These are phyloP conservation scores for Chytriomyces confervae DNA, from an alignment of 192 early-diverging fungal genomes.

Conservation along the genomic window DNA sequence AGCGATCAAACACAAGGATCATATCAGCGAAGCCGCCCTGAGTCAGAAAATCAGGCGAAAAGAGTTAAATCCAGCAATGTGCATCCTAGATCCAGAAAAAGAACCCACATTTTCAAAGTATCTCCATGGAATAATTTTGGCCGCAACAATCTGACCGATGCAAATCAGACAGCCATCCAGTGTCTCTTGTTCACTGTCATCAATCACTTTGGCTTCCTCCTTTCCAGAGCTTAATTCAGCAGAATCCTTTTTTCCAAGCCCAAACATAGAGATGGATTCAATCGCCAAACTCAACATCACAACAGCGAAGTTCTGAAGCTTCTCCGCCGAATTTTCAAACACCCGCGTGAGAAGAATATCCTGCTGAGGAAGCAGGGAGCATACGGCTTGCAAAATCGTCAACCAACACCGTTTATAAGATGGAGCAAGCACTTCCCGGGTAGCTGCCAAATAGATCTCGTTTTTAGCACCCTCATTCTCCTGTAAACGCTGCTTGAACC, in stretches of 20 bases:
- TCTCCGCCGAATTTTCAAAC: constrained; percentile 15
- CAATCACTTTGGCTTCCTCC: background rate
- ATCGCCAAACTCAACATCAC: constrained; percentile 61
- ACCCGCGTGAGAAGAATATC: constrained; percentile 23
- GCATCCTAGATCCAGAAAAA: background rate
- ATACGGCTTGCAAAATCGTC: constrained; percentile 47
- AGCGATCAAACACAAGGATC: constrained; percentile 71
- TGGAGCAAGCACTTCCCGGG: constrained; percentile 70
- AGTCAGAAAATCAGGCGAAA: constrained; percentile 34
- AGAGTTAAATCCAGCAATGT: background rate
- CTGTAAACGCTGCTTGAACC: constrained; percentile 17
- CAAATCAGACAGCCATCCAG: constrained; percentile 56
- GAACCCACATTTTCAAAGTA: constrained; percentile 11
- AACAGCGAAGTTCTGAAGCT: constrained; percentile 29
- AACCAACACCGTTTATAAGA: constrained; percentile 49
- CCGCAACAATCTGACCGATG: constrained; percentile 56
- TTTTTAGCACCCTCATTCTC: constrained; percentile 7
- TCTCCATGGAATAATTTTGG: constrained; percentile 29
- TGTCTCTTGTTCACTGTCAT: constrained; percentile 21
- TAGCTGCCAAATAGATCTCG: constrained; percentile 59
- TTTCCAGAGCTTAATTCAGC: background rate
- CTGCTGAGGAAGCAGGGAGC: constrained; percentile 33
- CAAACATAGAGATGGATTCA: constrained; percentile 28
- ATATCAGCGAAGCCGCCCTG: constrained; percentile 70
- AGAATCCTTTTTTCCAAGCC: constrained; percentile 6